Conservation (phyloP, 805 yeast genomes). For the Scheffersomyces coipomensis region DNA sequence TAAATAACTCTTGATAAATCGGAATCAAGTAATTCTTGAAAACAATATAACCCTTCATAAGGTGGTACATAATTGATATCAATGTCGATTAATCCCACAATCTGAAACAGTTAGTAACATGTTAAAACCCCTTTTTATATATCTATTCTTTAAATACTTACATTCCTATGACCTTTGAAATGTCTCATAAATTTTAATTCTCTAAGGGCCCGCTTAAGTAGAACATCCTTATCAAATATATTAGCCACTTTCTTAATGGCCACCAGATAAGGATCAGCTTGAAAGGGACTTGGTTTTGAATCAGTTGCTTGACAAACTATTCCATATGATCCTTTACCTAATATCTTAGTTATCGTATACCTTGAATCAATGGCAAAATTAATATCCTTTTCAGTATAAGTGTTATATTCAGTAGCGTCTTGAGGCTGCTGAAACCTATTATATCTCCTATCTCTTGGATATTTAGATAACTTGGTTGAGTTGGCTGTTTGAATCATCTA, state of each 20-base stretch:
- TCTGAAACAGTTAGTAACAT: slow-evolving; percentile 34
- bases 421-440: background rate
- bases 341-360: slow-evolving; percentile 53
- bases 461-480: too few species aligned
- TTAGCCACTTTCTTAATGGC: slow-evolving; percentile 82
- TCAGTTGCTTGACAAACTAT: slow-evolving; percentile 77
- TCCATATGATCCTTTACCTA: slow-evolving; percentile 89
- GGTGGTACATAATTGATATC: slow-evolving; percentile 67
- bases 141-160: slow-evolving; percentile 23
- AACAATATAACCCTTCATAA: slow-evolving; percentile 84
- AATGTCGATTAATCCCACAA: slow-evolving; percentile 69
- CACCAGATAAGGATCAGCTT: slow-evolving; percentile 25
- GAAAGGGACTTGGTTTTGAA: slow-evolving; percentile 26
- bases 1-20: slow-evolving; percentile 83
- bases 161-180: slow-evolving; percentile 82
- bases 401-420: background rate
- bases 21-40: slow-evolving; percentile 79
- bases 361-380: slow-evolving; percentile 63
- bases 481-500: too few species aligned
- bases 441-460: too few species aligned
- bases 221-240: slow-evolving; percentile 64
- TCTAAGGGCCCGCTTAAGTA: slow-evolving; percentile 76
- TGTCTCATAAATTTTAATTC: slow-evolving; percentile 79
- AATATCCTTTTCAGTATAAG: slow-evolving; percentile 30
- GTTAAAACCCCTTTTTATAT: background rate